Percentiles rank a stretch among this genome's conserved stretches.
These are phyloP conservation scores for Knoxdaviesia proteae DNA, from an alignment of 2,329 filamentous ascomycete genomes.

Conservation along the genomic window DNA sequence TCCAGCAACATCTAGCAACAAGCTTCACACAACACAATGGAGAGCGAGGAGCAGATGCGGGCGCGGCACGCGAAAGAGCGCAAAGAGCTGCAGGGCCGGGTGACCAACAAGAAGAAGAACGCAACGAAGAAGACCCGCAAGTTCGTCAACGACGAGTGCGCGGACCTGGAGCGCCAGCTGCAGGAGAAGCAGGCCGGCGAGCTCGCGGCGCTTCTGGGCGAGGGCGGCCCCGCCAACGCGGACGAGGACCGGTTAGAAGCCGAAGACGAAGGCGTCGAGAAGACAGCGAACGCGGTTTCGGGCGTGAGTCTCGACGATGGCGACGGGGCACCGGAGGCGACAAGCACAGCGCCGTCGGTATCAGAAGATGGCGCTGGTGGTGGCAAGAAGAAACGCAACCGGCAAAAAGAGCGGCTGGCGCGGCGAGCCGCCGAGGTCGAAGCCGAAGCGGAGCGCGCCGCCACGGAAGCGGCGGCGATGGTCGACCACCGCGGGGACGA, in stretches of 20 bases:
- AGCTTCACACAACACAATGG: slow-evolving; percentile 6
- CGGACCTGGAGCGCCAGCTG: slow-evolving; percentile 43
- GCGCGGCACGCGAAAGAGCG: slow-evolving; percentile 72
- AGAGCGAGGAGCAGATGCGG: slow-evolving; percentile 53
- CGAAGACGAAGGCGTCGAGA: slow-evolving; percentile 5
- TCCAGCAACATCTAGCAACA: not conserved
- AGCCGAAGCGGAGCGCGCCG: slow-evolving; percentile 44
- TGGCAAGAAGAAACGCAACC: slow-evolving; percentile 54
- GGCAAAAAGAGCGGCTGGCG: slow-evolving; percentile 78
- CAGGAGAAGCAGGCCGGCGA: slow-evolving; percentile 48
- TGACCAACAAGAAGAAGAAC: slow-evolving; percentile 92
- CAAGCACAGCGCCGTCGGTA: not conserved
- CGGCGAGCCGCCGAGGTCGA: slow-evolving; percentile 73
- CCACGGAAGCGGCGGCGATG: slow-evolving; percentile 53
- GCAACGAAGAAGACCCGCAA: slow-evolving; percentile 74
- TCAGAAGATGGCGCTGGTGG: no score
- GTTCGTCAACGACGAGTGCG: slow-evolving; percentile 57
- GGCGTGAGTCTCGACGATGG: slow-evolving; percentile 5
- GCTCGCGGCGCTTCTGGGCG: slow-evolving; percentile 20
- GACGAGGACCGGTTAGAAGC: slow-evolving; percentile 8
- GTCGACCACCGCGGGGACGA: slow-evolving; percentile 55
- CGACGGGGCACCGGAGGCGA: slow-evolving; percentile 5
- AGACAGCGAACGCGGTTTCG: slow-evolving; percentile 6
- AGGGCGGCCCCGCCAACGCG: slow-evolving; percentile 5
- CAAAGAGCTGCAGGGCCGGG: slow-evolving; percentile 62